A percentile compares a stretch with the other conserved stretches of the same genome.
phyloP scores from a whole-genome alignment of 176 grass and related monocot genomes.

The Zoysia japonica region DNA sequence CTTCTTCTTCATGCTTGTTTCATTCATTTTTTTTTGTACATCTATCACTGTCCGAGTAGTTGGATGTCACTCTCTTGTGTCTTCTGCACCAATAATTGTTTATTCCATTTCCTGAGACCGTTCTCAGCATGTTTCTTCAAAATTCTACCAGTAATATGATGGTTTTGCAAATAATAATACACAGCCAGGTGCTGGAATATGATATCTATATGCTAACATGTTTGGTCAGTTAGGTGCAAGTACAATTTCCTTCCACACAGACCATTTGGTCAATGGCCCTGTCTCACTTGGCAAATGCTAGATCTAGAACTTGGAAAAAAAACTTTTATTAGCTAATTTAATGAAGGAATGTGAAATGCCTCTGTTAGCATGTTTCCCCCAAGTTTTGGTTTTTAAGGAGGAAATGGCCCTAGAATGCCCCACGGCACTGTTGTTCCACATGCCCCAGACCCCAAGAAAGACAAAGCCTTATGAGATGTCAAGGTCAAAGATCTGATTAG shows the following conservation, averaged over 20 bases:
- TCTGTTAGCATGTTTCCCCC: slow-evolving; percentile 1
- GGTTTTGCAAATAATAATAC: background rate
- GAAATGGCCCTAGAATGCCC: slow-evolving; percentile 30
- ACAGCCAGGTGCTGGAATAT: slow-evolving; percentile 20
- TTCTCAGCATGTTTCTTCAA: slow-evolving; percentile 5
- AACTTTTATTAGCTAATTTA: slow-evolving; percentile 14
- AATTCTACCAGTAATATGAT: background rate
- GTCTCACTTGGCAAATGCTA: slow-evolving; percentile 1
- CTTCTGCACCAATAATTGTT: slow-evolving; percentile 28
- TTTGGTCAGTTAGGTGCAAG: background rate
- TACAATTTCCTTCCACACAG: background rate
- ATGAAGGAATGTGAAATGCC: slow-evolving; percentile 29
- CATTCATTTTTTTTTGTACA: slow-evolving; percentile 16
- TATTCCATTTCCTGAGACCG: background rate
- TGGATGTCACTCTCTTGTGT: slow-evolving; percentile 2
- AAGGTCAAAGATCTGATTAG: slow-evolving; percentile 57
- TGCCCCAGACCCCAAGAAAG: slow-evolving; percentile 48
- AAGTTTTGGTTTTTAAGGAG: background rate
- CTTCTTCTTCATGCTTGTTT: slow-evolving; percentile 35
- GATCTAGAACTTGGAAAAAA: slow-evolving; percentile 7
- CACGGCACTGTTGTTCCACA: slow-evolving; percentile 23
- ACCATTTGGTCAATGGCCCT: background rate
- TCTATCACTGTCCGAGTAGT: slow-evolving; percentile 20
- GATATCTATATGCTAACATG: background rate
- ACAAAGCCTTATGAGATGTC: slow-evolving; percentile 39